These are phyloP conservation scores for Tricholoma furcatifolium DNA, from an alignment of 768 basidiomycete genomes.

Conservation along the genomic window DNA sequence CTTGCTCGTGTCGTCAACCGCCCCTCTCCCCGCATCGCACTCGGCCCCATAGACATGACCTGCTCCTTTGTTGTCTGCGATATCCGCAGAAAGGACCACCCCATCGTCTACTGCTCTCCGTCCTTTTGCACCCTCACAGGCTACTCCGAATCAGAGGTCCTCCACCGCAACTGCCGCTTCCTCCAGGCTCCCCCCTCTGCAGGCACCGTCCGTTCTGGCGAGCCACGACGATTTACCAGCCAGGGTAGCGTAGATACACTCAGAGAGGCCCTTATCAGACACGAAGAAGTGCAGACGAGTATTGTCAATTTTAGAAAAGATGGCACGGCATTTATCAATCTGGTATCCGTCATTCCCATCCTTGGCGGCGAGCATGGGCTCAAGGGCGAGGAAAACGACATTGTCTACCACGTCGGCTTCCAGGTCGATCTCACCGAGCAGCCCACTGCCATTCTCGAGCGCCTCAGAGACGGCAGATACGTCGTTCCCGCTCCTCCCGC, in stretches of 20 bases:
- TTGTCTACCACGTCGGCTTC: constrained; percentile 91
- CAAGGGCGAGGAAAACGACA: constrained; percentile 60
- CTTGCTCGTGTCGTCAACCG: constrained; percentile 76
- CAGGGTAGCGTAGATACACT: constrained; percentile 63
- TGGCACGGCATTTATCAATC: constrained; percentile 85
- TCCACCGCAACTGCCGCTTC: constrained; percentile 91
- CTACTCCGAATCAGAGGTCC: constrained; percentile 69
- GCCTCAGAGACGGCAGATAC: constrained; percentile 77
- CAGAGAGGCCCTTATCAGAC: constrained; percentile 59
- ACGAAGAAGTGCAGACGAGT: constrained; percentile 87
- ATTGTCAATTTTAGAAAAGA: constrained; percentile 89
- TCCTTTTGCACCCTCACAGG: constrained; percentile 79
- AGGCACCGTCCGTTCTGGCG: constrained; percentile 33
- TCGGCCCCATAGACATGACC: constrained; percentile 91
- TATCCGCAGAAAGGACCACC: constrained; percentile 72
- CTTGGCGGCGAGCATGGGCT: constrained; percentile 52
- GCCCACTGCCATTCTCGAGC: constrained; percentile 79
- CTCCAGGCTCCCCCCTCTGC: constrained; percentile 70
- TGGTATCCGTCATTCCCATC: constrained; percentile 89
- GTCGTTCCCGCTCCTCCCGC: constrained; percentile 36
- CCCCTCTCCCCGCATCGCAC: constrained; percentile 66
- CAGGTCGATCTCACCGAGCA: constrained; percentile 91
- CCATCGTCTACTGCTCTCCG: constrained; percentile 90
- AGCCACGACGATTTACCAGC: constrained; percentile 54
- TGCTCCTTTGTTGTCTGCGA: constrained; percentile 94